Conservation (phyloP, 805 yeast genomes). For the Vanderwaltozyma tropicalis region DNA sequence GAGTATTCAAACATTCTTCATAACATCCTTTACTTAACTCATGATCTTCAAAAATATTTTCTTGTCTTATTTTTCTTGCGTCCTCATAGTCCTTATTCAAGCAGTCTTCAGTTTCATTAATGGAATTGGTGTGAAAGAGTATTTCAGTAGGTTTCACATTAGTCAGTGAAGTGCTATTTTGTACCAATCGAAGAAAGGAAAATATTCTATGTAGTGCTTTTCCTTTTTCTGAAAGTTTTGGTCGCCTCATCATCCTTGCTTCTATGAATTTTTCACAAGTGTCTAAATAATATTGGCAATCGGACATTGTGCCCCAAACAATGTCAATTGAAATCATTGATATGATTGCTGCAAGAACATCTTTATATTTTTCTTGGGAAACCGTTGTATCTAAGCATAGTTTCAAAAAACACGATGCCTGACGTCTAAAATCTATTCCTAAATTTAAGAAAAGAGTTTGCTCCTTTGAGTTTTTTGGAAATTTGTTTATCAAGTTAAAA, state of each 20-base stretch:
- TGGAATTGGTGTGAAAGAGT: no score
- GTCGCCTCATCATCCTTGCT: slow-evolving; percentile 55
- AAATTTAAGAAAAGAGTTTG: slow-evolving; percentile 61
- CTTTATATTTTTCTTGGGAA: slow-evolving; percentile 63
- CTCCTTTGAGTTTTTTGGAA: slow-evolving; percentile 51
- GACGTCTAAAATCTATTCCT: slow-evolving; percentile 64
- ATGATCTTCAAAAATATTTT: not conserved
- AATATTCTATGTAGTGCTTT: slow-evolving; percentile 67
- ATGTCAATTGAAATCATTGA: slow-evolving; percentile 83
- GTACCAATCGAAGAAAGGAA: slow-evolving; percentile 61
- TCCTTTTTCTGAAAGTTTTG: slow-evolving; percentile 65
- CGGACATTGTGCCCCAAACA: slow-evolving; percentile 88
- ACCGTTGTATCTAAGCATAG: slow-evolving; percentile 44
- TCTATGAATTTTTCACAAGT: slow-evolving; percentile 69
- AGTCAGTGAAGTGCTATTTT: slow-evolving; percentile 51
- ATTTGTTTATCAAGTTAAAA: slow-evolving; percentile 65
- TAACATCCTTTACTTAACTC: not conserved
- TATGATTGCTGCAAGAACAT: slow-evolving; percentile 68
- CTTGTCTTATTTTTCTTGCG: slow-evolving; percentile 16
- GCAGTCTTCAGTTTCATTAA: no score
- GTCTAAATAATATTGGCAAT: slow-evolving; percentile 61
- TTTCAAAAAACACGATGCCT: slow-evolving; percentile 59
- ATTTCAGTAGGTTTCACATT: slow-evolving; percentile 7
- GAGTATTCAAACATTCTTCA: not conserved
- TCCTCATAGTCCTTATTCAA: no score